A percentile compares a stretch with the other conserved stretches of the same genome.
Conservation (phyloP, 352 stramenopile genomes). For the Blastocystis sp. region DNA sequence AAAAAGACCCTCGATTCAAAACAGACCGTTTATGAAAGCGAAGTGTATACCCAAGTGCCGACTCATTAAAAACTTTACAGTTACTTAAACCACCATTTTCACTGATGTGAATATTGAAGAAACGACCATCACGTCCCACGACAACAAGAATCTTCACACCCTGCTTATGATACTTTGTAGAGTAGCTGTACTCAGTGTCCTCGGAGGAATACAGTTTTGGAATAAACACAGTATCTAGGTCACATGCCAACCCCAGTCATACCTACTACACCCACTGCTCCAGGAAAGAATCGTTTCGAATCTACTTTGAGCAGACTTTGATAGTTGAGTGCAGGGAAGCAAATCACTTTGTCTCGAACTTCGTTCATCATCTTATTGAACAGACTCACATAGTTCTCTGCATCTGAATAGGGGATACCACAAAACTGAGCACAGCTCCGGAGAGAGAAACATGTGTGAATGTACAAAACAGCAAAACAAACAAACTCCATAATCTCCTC, state of each 20-base stretch:
- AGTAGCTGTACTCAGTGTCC: not conserved
- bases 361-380: slow-evolving; percentile 61
- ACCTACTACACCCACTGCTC: slow-evolving; percentile 43
- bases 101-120: slow-evolving; percentile 55
- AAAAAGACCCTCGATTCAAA: slow-evolving; percentile 43
- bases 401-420: not conserved
- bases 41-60: slow-evolving; percentile 26
- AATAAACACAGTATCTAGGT: slow-evolving; percentile 37
- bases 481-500: not conserved
- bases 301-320: slow-evolving; percentile 40
- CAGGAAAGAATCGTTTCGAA: slow-evolving; percentile 42
- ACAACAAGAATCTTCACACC: slow-evolving; percentile 3
- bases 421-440: slow-evolving; percentile 2
- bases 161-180: not conserved
- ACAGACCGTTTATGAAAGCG: slow-evolving; percentile 38
- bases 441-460: slow-evolving; percentile 1
- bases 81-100: not conserved
- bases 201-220: not conserved
- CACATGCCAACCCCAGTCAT: not conserved
- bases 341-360: slow-evolving; percentile 38
- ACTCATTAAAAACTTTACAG: slow-evolving; percentile 43
- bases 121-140: not conserved
- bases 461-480: not conserved
- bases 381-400: not conserved
- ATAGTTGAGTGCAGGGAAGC: not conserved